Evolutionary conservation across 257 asterid genomes (phyloP), one percentile per base, ranked within the genome.

Genomic region (Solanum megistacrolobum): DNA sequence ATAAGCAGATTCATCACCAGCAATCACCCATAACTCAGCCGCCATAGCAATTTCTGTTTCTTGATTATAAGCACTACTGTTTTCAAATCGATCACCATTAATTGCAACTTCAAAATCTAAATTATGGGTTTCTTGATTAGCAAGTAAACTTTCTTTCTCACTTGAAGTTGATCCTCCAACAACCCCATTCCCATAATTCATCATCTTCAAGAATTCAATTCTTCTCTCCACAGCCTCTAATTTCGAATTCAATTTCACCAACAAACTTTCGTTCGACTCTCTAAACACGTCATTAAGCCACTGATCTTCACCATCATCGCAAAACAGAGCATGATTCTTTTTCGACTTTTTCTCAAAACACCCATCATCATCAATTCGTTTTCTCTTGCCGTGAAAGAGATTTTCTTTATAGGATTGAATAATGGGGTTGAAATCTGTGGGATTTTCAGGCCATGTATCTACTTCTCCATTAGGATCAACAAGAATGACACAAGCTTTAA

Each of bases 401-500:
- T 60, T 21, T 60, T 29, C 35, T 16, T 87, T 66, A 60, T 76
- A 85, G 25, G n/a, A 58, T 35, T 43, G 20, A 23, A 76, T 11
- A 79, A 85, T 69, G 20, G 86, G 48, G 38, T 79, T 25, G 32
- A 81, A 60, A 2, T 86, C 90, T 4, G 12, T 2, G 21, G 32
- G 76, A 46, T 86, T 89, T 72, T 89, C 89, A 4, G 91, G 89
- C 89, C 91, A 89, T 5, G 89, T 73, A 5, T 78, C 46, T 10
- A 89, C 13, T 34, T 31, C n/a, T 20, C 88, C 89, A 7, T 83
- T 9, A 6, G 83, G 76, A 29, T 39, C 89, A 41, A 83, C 9
- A 25, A 89, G 66, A 34, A 89, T 6, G 6, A 83, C 83, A 34
- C 89, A 89, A 11, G 83, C 91, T 10, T 86, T 62, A 21, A 69